Base-by-base conservation (phyloP, 2,329 filamentous ascomycete genomes). In the Amauroascus niger region DNA sequence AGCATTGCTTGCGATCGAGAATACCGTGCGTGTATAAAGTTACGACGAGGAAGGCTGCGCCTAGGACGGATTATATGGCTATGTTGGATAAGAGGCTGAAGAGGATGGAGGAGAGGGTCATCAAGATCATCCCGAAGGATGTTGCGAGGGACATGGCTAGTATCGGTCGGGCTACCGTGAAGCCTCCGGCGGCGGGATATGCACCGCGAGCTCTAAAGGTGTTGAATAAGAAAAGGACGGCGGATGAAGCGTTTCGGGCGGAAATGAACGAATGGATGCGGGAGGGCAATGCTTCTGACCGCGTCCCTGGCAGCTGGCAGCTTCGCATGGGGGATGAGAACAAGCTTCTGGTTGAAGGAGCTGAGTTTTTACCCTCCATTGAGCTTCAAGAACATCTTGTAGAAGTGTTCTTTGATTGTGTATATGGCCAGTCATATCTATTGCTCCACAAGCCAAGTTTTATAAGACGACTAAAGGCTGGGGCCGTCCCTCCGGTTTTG, bases 1-100 rank as follows among this genome's bases (percentile, higher is more conserved):
- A 95, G 69, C 93, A 97, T 71, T 97, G 93, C 66, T 77, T 94
- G 55, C 82, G 90, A 54, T 95, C 91, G 49, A 82, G 91, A 41
- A 94, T 95, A 61, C 91, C 91, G 1, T 98, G 93, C 67, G 90
- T 97, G 3, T 98, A 97, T 77, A 97, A 97, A 66, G 88, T 95
- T 56, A 97, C 90, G 0, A 89, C 90, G 3, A 80, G 93, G 56
- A 97, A 97, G 69, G 89, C 91, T 1, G 89, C 90, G 2, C 93
- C 93, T 2, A 80, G 93, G 50, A 97, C 93, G 16, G 93, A 97
- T 70, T 97, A 97, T 70, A 97, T 97, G 93, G 89, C 90, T 40
- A 97, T 97, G 89, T 74, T 97, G 62, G 93, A 97, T 71, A 96
- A 95, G 71, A 81, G 93, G 51, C 70, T 97, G 60, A 96, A 95